phyloP scores from a whole-genome alignment of 1,284 basidiomycete genomes.

The Leccinum holopus region DNA sequence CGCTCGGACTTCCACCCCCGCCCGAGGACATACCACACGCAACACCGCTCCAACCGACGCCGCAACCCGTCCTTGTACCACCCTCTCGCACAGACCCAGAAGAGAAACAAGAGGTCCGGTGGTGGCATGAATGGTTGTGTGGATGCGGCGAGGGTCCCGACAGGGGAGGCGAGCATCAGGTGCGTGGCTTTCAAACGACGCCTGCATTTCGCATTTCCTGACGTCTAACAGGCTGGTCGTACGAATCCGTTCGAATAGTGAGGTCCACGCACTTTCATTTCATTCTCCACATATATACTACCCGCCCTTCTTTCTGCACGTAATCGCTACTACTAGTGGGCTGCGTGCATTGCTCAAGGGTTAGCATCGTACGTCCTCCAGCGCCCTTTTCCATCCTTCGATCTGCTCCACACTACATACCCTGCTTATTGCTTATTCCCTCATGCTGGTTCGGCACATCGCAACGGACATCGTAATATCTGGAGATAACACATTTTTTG shows the following conservation, averaged over 20 bases:
- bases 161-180: conserved; percentile 69
- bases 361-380: not conserved
- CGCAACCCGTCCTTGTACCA: conserved; percentile 36
- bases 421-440: conserved; percentile 20
- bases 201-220: not conserved
- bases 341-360: conserved; percentile 5
- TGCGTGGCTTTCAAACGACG: conserved; percentile 30
- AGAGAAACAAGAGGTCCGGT: conserved; percentile 41
- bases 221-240: conserved; percentile 55
- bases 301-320: conserved; percentile 2
- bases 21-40: conserved; percentile 30
- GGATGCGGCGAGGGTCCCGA: conserved; percentile 70
- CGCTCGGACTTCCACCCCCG: conserved; percentile 53
- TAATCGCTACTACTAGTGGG: conserved; percentile 14
- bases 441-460: conserved; percentile 6
- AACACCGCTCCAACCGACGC: conserved; percentile 42
- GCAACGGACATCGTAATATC: conserved; percentile 16
- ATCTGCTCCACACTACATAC: conserved; percentile 20
- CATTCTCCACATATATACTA: conserved; percentile 7
- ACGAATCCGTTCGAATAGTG: conserved; percentile 72
- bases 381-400: conserved; percentile 8
- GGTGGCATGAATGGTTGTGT: conserved; percentile 85
- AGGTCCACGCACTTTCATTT: conserved; percentile 7
- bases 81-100: conserved; percentile 19
- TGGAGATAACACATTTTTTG: conserved; percentile 9